Percentiles rank a stretch among this genome's conserved stretches.
These are phyloP conservation scores for Parietichytrium sp. DNA, from an alignment of 108 stramenopile genomes.

Conservation along the genomic window DNA sequence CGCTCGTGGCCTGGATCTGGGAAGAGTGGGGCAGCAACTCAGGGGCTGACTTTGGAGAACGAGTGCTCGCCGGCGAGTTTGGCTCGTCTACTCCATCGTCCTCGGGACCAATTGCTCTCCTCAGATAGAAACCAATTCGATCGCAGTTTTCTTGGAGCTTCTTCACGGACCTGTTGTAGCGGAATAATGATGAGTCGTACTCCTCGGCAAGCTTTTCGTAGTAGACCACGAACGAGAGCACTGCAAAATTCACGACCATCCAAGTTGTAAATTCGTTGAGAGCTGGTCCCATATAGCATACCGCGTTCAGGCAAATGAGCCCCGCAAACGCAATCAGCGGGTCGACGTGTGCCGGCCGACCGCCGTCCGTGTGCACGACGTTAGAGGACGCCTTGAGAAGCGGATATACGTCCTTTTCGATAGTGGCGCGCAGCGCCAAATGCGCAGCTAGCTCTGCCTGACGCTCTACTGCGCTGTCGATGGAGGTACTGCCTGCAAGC, in stretches of 20 bases:
- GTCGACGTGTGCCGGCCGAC: neutral
- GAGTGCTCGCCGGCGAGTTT: neutral
- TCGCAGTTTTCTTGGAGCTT: constrained; percentile 7
- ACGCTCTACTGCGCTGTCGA: neutral
- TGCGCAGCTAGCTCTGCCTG: neutral
- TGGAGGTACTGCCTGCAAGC: no score
- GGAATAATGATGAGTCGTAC: constrained; percentile 14
- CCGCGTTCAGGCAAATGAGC: neutral
- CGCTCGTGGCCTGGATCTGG: neutral
- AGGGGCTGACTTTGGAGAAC: neutral
- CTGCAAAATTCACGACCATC: neutral
- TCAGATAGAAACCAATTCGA: neutral
- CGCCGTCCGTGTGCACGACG: neutral
- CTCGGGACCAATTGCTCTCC: neutral
- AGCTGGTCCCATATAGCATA: constrained; percentile 13
- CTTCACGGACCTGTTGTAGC: constrained; percentile 32
- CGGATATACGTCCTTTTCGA: neutral
- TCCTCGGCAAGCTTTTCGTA: constrained; percentile 19
- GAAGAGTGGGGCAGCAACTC: neutral
- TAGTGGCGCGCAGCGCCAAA: neutral
- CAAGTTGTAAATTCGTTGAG: neutral
- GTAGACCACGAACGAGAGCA: constrained; percentile 21
- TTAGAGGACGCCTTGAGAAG: neutral
- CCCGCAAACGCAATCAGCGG: constrained; percentile 4
- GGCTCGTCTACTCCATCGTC: neutral